Conservation (phyloP, 2,329 filamentous ascomycete species). For the Capronia americana region DNA sequence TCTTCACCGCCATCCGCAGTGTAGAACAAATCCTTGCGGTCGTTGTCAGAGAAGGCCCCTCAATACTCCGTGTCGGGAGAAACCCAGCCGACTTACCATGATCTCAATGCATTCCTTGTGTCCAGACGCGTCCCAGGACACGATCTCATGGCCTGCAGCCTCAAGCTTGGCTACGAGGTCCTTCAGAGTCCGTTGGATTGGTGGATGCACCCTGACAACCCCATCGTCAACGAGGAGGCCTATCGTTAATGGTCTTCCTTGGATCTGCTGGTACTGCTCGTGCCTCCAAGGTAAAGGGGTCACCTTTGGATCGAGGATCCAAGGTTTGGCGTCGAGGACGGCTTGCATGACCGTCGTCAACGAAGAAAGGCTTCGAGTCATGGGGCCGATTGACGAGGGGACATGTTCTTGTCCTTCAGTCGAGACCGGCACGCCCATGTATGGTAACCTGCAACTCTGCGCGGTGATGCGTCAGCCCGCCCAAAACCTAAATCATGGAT, state of each 20-base stretch:
- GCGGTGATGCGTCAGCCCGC: background rate
- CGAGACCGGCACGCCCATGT: slow-evolving; percentile 64
- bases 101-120: slow-evolving; percentile 36
- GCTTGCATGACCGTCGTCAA: slow-evolving; percentile 51
- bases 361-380: slow-evolving; percentile 60
- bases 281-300: slow-evolving; percentile 63
- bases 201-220: slow-evolving; percentile 38
- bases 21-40: slow-evolving; percentile 62
- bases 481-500: slow-evolving; percentile 42
- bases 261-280: slow-evolving; percentile 52
- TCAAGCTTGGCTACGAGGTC: slow-evolving; percentile 45
- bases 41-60: background rate
- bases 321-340: slow-evolving; percentile 54
- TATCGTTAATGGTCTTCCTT: slow-evolving; percentile 48
- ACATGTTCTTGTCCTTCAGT: slow-evolving; percentile 70
- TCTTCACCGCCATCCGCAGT: slow-evolving; percentile 69
- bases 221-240: slow-evolving; percentile 37
- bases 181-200: slow-evolving; percentile 33
- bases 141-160: slow-evolving; percentile 60
- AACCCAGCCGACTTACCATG: slow-evolving; percentile 54
- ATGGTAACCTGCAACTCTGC: slow-evolving; percentile 62
- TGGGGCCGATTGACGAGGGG: slow-evolving; percentile 66
- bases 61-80: background rate
- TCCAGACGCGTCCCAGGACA: slow-evolving; percentile 34
- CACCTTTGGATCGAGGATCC: slow-evolving; percentile 62